Conservation (phyloP, 208 protist genomes). For the Leishmania mexicana region DNA sequence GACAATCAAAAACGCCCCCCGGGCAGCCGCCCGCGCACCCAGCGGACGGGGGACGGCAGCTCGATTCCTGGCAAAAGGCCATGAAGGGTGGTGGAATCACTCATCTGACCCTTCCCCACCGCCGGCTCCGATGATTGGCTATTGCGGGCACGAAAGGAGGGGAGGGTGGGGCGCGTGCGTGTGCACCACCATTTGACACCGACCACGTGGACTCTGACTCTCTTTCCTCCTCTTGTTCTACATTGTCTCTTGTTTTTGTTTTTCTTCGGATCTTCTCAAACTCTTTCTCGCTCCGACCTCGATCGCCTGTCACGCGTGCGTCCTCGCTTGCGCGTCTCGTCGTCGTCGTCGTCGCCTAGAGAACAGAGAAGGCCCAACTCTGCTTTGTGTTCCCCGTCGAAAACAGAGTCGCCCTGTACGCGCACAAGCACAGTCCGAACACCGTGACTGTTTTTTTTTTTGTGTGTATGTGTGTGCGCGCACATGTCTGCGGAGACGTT, state of each 20-base stretch:
- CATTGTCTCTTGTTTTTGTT: not conserved
- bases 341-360: not conserved
- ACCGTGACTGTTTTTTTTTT: not conserved
- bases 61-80: not conserved
- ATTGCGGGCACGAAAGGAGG: not conserved
- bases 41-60: not conserved
- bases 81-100: not conserved
- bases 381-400: not conserved
- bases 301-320: not conserved
- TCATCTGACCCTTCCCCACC: not conserved
- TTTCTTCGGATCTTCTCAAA: not conserved
- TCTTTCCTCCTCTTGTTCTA: not conserved
- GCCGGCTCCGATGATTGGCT: not conserved
- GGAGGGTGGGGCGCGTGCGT: too few species aligned
- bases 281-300: not conserved
- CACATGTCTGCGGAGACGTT: constrained; percentile 57
- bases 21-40: not conserved
- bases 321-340: not conserved
- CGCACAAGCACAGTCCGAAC: not conserved
- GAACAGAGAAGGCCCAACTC: not conserved
- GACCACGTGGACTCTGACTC: not conserved
- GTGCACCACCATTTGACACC: not conserved
- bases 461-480: too few species aligned
- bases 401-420: not conserved
- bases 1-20: not conserved